phyloP scores from a whole-genome alignment of 345 rosid genomes.

The Psidium guajava region DNA sequence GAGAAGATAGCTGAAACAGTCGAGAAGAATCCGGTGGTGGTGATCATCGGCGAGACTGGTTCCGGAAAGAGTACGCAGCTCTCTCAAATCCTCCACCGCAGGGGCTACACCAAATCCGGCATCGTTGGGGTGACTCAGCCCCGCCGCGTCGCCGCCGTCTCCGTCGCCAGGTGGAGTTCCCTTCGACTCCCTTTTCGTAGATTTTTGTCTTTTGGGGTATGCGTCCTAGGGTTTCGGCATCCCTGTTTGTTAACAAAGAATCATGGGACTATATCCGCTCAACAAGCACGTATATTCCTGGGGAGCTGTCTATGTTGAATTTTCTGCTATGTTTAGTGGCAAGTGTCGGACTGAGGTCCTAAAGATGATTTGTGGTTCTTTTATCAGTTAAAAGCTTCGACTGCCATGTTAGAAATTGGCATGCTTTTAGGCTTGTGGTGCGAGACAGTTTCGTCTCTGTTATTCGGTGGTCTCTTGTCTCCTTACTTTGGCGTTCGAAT shows the following conservation, averaged over 20 bases:
- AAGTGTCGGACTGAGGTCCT: not conserved
- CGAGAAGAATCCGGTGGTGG: conserved; percentile 64
- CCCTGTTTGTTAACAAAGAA: not conserved
- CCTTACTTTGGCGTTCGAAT: not conserved
- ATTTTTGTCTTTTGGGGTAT: not conserved
- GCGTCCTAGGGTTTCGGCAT: not conserved
- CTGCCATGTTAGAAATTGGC: not conserved
- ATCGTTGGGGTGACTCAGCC: conserved; percentile 84
- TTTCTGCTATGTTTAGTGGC: not conserved
- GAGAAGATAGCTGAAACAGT: conserved; percentile 62
- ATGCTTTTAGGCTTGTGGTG: not conserved
- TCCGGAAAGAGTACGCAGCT: conserved; percentile 98
- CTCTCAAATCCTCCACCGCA: conserved; percentile 82
- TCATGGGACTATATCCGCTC: not conserved
- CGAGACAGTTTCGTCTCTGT: not conserved
- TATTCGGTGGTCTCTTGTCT: not conserved
- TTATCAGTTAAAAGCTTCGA: not conserved
- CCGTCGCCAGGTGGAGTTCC: conserved; percentile 59
- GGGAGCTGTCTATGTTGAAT: not conserved
- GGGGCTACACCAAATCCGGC: conserved; percentile 69
- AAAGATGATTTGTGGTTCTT: not conserved
- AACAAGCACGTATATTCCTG: not conserved
- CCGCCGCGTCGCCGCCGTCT: conserved; percentile 93
- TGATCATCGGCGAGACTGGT: conserved; percentile 84
- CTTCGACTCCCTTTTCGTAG: not conserved